Percentiles rank a stretch among this genome's conserved stretches.
Conservation (phyloP, 176 grass and related monocot genomes). For the Lolium multiflorum region DNA sequence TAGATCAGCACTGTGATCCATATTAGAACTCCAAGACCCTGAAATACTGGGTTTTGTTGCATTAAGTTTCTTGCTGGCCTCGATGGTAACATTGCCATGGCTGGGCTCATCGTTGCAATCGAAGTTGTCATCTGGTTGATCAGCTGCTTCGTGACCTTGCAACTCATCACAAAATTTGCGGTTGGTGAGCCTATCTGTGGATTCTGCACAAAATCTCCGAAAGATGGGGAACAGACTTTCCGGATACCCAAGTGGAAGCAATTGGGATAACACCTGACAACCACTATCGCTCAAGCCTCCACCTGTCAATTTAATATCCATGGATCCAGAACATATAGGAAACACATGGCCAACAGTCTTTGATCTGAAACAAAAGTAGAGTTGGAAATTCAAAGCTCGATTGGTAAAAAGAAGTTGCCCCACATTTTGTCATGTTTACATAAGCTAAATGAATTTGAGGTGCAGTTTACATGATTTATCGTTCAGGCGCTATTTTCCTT, state of each 20-base stretch:
- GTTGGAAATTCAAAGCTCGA: background rate
- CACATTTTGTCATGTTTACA: background rate
- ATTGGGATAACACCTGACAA: background rate
- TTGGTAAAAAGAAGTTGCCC: background rate
- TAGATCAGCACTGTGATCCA: background rate
- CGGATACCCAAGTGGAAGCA: background rate
- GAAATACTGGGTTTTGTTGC: background rate
- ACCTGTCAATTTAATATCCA: slow-evolving; percentile 3
- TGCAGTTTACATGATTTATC: no score
- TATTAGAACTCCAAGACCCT: background rate
- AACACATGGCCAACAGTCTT: slow-evolving; percentile 17
- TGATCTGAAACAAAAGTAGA: slow-evolving; percentile 36
- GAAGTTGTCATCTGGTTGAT: background rate
- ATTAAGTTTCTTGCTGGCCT: background rate
- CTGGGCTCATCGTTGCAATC: background rate
- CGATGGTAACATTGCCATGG: background rate
- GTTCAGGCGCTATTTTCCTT: background rate
- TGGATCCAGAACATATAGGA: slow-evolving; percentile 15
- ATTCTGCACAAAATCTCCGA: slow-evolving; percentile 27
- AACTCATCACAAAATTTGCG: background rate
- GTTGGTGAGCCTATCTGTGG: background rate
- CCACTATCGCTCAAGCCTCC: background rate
- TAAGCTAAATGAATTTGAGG: no score
- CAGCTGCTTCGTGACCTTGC: background rate
- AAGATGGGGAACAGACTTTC: background rate